A percentile compares a stretch with the other conserved stretches of the same genome.
phyloP scores from a whole-genome alignment of 768 basidiomycete genomes.

The Gymnopilus dilepis region DNA sequence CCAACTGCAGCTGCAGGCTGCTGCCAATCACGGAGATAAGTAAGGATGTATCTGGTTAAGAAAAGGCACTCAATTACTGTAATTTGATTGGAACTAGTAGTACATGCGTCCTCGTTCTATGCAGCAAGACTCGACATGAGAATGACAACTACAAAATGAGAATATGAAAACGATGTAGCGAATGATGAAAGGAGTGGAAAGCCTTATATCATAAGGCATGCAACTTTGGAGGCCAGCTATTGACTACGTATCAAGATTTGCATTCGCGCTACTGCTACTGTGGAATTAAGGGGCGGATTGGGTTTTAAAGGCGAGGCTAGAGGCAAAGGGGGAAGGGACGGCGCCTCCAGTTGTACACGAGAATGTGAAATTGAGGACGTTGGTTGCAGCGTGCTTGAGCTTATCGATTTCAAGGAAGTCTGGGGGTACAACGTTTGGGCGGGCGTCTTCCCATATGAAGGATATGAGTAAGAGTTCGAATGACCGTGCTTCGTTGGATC shows the following conservation, averaged over 20 bases:
- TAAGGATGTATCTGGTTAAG: background rate
- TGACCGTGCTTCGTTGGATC: background rate
- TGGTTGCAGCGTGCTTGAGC: background rate
- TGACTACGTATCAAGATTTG: slow-evolving; percentile 1
- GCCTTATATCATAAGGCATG: background rate
- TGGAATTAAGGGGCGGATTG: background rate
- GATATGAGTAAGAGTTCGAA: background rate
- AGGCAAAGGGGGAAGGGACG: background rate
- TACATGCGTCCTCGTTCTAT: background rate
- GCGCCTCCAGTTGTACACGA: background rate
- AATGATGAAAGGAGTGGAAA: background rate
- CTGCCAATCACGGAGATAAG: background rate
- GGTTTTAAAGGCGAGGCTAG: background rate
- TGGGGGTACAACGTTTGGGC: background rate
- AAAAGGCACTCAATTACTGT: background rate
- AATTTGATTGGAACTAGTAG: background rate
- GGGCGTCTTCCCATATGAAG: background rate
- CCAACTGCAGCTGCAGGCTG: too few species aligned
- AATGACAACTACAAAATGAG: background rate
- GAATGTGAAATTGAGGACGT: background rate
- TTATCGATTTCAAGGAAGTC: background rate
- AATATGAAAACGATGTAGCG: background rate
- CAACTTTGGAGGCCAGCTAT: background rate
- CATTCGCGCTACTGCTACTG: slow-evolving; percentile 5
- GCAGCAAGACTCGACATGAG: background rate